These are phyloP conservation scores for Cystoisospora suis DNA, from an alignment of 169 alveolate species.

Conservation along the genomic window DNA sequence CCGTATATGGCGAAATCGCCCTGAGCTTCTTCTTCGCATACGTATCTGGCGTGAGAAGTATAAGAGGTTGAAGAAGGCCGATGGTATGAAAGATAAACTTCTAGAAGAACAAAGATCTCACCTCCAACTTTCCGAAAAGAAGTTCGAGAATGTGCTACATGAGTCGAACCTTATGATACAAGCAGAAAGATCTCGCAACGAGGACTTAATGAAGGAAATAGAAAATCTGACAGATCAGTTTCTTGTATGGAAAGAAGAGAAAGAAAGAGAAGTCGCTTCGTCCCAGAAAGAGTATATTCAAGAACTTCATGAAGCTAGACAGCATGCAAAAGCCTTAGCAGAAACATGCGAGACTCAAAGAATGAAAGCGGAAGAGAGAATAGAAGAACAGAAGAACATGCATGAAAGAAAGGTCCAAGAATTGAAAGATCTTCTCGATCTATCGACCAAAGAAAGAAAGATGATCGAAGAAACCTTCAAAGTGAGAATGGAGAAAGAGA, in stretches of 20 bases:
- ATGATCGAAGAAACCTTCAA: not conserved
- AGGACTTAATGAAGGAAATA: not conserved
- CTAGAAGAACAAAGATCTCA: not conserved
- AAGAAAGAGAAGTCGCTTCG: not conserved
- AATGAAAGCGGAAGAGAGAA: too few relatives aligned
- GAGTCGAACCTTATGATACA: not conserved
- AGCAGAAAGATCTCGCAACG: not conserved
- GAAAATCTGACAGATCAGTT: not conserved
- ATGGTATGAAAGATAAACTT: not conserved
- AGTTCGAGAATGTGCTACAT: not conserved
- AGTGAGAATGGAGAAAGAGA: not conserved
- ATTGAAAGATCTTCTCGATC: too few relatives aligned
- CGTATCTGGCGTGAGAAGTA: slow-evolving; percentile 32
- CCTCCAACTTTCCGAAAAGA: not conserved
- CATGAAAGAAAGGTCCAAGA: too few relatives aligned
- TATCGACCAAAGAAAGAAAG: not conserved
- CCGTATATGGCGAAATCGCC: not conserved
- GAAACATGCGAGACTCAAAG: too few relatives aligned
- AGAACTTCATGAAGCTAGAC: too few relatives aligned
- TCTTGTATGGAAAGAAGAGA: not conserved
- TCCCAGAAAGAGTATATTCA: not conserved
- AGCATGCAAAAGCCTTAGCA: too few relatives aligned
- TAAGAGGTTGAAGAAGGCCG: not conserved
- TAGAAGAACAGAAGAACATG: too few relatives aligned
- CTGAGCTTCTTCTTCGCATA: slow-evolving; percentile 18